Base-by-base conservation (phyloP, 2,329 filamentous ascomycete species). In the Curvularia verruculosa region DNA sequence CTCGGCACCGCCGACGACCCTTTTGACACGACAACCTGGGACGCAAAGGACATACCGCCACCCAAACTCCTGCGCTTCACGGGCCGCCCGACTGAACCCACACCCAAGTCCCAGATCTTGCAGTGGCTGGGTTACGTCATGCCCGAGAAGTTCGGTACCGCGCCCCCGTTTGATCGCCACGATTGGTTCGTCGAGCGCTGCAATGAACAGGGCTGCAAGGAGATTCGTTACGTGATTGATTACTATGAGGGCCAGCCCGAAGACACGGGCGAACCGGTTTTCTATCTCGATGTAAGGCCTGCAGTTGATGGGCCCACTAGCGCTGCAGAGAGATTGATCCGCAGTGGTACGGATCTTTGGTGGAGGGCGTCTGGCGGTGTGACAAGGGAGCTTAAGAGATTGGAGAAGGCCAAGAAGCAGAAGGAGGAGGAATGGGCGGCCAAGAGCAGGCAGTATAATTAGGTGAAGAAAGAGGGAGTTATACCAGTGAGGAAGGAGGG, bases 301-400 rank as follows among this genome's bases (percentile, higher is more conserved):
- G 95, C 95, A 3, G 79, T 96, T 40, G 87, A 90, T 75, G 91
- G 91, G 0, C 92, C 92, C 3, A 88, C 85, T 1, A 89, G 89
- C 24, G 90, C 92, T 0, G 86, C 88, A 3, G 95, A 98, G 81
- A 85, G 95, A 49, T 78, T 92, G 59, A 86, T 97, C 73, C 83
- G 92, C 70, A 98, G 93, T 91, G 89, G 92, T 49, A 92, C 91
- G 9, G 94, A 98, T 77, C 85, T 96, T 8, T 99, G 95, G 95
- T 96, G 91, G 87, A 87, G 85, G 65, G 92, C 92, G 0, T 91
- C 87, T 52, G 93, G 93, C 0, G 91, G 87, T 12, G 85, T 84
- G 54, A 86, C 84, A 15, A 78, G 84, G 57, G 81, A 84, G 65
- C 70, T 81, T 41, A 67, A 61, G 57, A 75, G 69, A 63, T 44